Percentiles rank a stretch among this genome's conserved stretches.
These are phyloP conservation scores for Nicotiana knightiana DNA, from an alignment of 257 asterid genomes.

Conservation along the genomic window DNA sequence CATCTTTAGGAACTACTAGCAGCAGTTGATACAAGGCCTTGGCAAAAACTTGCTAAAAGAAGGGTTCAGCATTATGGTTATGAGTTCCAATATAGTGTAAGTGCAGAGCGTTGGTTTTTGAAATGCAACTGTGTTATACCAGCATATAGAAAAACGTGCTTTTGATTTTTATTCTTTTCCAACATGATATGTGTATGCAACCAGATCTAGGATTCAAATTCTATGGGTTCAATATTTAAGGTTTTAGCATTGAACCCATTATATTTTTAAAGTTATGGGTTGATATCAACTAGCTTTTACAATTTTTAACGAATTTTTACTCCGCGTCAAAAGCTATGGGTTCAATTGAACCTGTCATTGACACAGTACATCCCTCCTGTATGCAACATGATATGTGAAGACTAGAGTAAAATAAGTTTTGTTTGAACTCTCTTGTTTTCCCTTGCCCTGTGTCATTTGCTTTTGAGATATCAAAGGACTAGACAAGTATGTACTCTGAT, in stretches of 20 bases:
- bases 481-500: not conserved
- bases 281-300: no score
- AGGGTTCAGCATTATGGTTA: conserved; percentile 94
- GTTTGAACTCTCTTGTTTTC: not conserved
- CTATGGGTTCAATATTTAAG: not conserved
- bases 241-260: no score
- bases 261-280: no score
- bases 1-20: conserved; percentile 66
- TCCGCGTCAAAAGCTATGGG: no score
- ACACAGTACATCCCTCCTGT: no score
- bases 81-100: conserved; percentile 77
- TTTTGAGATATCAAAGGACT: not conserved
- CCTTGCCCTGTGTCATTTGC: not conserved
- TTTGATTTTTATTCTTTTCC: not conserved
- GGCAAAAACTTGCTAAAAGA: conserved; percentile 90
- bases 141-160: not conserved
- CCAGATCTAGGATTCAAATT: no score
- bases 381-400: not conserved
- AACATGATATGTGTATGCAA: no score
- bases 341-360: no score
- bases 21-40: conserved; percentile 65
- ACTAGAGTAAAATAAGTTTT: not conserved
- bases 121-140: not conserved
- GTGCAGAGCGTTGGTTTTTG: conserved; percentile 10
- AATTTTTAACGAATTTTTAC: no score